These are phyloP conservation scores for Calocybe gangraenosa DNA, from an alignment of 768 basidiomycete genomes.

Conservation along the genomic window DNA sequence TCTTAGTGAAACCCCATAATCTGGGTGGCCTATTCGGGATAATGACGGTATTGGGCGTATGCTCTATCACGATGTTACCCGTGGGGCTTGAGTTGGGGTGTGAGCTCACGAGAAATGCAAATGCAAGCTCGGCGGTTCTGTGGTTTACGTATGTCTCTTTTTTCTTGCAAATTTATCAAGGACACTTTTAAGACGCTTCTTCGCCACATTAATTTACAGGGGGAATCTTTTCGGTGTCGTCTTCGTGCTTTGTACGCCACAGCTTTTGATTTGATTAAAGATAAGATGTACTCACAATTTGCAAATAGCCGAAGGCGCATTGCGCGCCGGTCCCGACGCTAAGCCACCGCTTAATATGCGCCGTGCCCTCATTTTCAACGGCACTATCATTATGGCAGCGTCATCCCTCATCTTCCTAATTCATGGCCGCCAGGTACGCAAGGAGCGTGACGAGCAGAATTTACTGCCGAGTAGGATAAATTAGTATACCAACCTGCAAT, in stretches of 20 bases:
- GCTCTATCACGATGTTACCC: conserved; percentile 68
- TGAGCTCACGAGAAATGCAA: conserved; percentile 77
- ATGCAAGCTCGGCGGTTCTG: conserved; percentile 68
- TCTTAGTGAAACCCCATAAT: conserved; percentile 61
- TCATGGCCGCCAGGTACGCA: conserved; percentile 58
- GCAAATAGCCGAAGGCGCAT: conserved; percentile 54
- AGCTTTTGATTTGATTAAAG: background rate
- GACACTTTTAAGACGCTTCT: no score
- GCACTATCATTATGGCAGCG: conserved; percentile 37
- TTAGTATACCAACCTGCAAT: no score
- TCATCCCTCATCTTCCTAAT: conserved; percentile 45
- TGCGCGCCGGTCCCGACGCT: conserved; percentile 58
- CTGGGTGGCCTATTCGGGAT: conserved; percentile 57
- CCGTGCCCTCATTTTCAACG: conserved; percentile 64
- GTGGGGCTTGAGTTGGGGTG: conserved; percentile 74
- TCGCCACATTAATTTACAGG: conserved; percentile 26
- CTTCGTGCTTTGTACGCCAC: conserved; percentile 53
- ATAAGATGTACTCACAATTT: background rate
- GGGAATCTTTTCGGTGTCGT: conserved; percentile 64
- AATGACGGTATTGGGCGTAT: conserved; percentile 63
- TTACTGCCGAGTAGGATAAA: background rate
- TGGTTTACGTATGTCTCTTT: conserved; percentile 61
- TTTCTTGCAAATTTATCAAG: background rate
- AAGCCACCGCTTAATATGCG: conserved; percentile 74
- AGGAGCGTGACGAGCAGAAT: conserved; percentile 49